Conservation (phyloP, 2,329 filamentous ascomycete species). For the Claviceps fusiformis region DNA sequence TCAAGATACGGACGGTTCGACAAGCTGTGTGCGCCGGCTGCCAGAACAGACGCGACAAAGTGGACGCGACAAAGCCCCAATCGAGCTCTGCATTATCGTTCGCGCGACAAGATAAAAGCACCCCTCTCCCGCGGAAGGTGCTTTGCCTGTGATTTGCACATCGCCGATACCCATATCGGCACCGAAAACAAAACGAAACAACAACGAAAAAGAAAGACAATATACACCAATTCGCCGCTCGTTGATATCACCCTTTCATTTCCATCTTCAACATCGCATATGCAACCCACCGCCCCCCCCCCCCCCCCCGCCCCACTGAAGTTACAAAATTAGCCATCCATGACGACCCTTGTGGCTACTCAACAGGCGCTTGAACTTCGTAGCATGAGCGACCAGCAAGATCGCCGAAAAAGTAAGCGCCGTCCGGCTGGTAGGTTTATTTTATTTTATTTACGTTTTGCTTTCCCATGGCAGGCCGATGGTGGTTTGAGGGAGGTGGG, state of each 20-base stretch:
- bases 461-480: not conserved
- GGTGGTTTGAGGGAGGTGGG: not conserved
- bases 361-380: conserved; percentile 51
- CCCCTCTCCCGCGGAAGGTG: conserved; percentile 4
- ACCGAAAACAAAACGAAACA: no score
- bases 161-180: no score
- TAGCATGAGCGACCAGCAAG: conserved; percentile 55
- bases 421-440: conserved; percentile 38
- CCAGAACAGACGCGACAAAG: conserved; percentile 3
- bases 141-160: not conserved
- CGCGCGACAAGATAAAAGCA: conserved; percentile 5
- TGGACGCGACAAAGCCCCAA: conserved; percentile 5
- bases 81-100: not conserved
- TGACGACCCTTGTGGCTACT: conserved; percentile 55
- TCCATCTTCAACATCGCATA: not conserved
- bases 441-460: not conserved
- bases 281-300: no score
- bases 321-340: conserved; percentile 36
- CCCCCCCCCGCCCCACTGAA: not conserved
- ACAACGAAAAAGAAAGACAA: not conserved
- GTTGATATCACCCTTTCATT: not conserved
- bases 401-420: conserved; percentile 50
- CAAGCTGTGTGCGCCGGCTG: conserved; percentile 1
- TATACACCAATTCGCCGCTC: not conserved
- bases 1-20: not conserved